A percentile compares a stretch with the other conserved stretches of the same genome.
Evolutionary conservation across 2,329 filamentous ascomycete species (phyloP).

Genomic region (Stachybotrys chartarum): DNA sequence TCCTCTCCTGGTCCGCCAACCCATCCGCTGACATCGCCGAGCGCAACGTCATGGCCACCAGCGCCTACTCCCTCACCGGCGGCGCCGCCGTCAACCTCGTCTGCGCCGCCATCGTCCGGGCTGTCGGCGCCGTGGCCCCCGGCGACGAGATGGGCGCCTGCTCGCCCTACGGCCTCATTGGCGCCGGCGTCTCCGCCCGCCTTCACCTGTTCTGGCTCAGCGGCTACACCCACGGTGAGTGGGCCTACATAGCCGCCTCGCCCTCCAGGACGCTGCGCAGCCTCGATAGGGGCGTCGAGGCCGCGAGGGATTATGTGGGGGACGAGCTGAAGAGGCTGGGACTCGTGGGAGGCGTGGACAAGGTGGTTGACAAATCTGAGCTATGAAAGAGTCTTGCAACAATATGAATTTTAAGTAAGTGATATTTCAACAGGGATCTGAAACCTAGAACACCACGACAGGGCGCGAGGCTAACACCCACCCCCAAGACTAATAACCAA

Average conservation of each 20-base stretch:
- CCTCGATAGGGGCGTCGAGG: background rate
- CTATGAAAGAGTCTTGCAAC: background rate
- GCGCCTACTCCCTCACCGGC: background rate
- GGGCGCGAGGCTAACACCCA: background rate
- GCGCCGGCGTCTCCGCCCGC: background rate
- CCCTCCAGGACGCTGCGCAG: background rate
- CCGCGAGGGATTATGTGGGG: background rate
- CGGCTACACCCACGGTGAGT: slow-evolving; percentile 1
- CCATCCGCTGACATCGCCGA: background rate
- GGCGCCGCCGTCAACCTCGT: background rate
- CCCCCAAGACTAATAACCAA: too few relatives aligned
- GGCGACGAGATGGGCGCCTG: background rate
- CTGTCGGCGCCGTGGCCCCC: background rate
- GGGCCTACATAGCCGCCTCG: background rate
- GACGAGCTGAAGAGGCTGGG: background rate
- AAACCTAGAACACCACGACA: background rate
- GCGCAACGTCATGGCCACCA: slow-evolving; percentile 1
- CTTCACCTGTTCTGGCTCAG: slow-evolving; percentile 1
- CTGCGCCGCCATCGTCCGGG: background rate
- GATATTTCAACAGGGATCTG: background rate
- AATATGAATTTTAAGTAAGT: background rate
- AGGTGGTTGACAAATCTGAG: background rate
- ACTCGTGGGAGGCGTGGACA: background rate
- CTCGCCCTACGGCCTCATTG: background rate
- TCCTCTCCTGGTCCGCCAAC: background rate